Percentiles rank a stretch among this genome's conserved stretches.
phyloP scores from a whole-genome alignment of 2,329 filamentous ascomycete species.

The Fusarium incarnatum region DNA sequence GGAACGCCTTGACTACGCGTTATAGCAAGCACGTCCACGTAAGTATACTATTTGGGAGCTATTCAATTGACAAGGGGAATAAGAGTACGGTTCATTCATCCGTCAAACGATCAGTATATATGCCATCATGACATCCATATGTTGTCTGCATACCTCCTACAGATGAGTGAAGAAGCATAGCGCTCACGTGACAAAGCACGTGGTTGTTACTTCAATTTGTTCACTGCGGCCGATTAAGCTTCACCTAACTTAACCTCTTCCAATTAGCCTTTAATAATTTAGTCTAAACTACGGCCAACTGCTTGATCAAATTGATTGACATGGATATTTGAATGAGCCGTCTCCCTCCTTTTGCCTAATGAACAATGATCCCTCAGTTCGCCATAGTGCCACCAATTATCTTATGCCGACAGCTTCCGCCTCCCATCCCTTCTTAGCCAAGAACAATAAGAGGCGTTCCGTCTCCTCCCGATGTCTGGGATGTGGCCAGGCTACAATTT shows the following conservation, averaged over 20 bases:
- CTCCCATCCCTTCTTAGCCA: conserved; percentile 7
- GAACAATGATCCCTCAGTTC: conserved; percentile 1
- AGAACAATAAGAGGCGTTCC: conserved; percentile 14
- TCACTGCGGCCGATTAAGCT: not conserved
- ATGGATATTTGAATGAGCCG: not conserved
- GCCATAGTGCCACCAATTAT: conserved; percentile 21
- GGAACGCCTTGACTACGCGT: conserved; percentile 17
- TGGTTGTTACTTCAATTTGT: too few species aligned
- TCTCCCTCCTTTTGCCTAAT: conserved; percentile 19
- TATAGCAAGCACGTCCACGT: conserved; percentile 5
- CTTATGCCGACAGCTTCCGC: conserved; percentile 20
- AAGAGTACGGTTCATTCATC: not conserved
- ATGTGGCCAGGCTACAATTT: conserved; percentile 4
- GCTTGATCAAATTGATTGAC: not conserved
- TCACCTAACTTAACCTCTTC: conserved; percentile 13
- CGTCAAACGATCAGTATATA: not conserved
- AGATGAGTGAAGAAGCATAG: not conserved
- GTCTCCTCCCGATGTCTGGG: conserved; percentile 37
- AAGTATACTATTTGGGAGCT: not conserved
- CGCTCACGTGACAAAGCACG: conserved; percentile 16
- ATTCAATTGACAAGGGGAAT: not conserved
- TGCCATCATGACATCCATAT: not conserved
- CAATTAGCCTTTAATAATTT: not conserved
- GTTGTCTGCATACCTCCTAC: not conserved
- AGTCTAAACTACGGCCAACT: not conserved